Percentiles rank a stretch among this genome's conserved stretches.
These are phyloP conservation scores for Ascosphaera aggregata DNA, from an alignment of 2,329 filamentous ascomycete genomes.

Conservation along the genomic window DNA sequence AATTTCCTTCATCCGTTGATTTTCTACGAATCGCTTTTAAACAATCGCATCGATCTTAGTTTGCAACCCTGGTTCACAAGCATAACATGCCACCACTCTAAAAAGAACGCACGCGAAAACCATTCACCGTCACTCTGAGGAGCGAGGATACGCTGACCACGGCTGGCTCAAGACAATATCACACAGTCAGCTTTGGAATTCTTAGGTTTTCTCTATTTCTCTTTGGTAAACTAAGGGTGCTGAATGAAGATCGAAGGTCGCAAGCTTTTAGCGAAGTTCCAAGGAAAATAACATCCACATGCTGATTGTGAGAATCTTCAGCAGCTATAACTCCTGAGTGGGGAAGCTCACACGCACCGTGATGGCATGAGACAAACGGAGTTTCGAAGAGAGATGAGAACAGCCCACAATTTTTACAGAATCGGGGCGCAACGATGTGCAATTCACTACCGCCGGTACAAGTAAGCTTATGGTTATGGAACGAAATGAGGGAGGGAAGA, in stretches of 20 bases:
- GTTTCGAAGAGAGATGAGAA: conserved; percentile 41
- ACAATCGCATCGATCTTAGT: too few species aligned
- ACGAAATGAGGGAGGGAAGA: not conserved
- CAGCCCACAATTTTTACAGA: conserved; percentile 39
- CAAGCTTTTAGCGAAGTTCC: conserved; percentile 53
- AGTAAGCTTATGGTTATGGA: conserved; percentile 19
- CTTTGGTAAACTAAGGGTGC: not conserved
- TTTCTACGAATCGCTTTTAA: too few species aligned
- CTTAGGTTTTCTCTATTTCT: conserved; percentile 39
- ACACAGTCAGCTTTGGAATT: conserved; percentile 62
- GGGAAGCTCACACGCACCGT: conserved; percentile 69
- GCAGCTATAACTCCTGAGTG: conserved; percentile 62
- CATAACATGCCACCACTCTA: conserved; percentile 38
- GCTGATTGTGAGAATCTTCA: conserved; percentile 82
- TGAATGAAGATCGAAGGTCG: not conserved
- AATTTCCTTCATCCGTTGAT: too few species aligned
- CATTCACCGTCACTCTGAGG: conserved; percentile 45
- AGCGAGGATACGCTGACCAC: conserved; percentile 56
- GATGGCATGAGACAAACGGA: conserved; percentile 77
- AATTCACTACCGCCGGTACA: conserved; percentile 74
- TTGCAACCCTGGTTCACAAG: conserved; percentile 6
- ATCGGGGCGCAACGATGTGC: conserved; percentile 63
- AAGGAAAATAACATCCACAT: conserved; percentile 62
- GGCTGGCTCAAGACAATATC: conserved; percentile 75
- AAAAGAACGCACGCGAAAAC: conserved; percentile 47